Conservation (phyloP, 768 basidiomycete genomes). For the Boletus reticulatus region DNA sequence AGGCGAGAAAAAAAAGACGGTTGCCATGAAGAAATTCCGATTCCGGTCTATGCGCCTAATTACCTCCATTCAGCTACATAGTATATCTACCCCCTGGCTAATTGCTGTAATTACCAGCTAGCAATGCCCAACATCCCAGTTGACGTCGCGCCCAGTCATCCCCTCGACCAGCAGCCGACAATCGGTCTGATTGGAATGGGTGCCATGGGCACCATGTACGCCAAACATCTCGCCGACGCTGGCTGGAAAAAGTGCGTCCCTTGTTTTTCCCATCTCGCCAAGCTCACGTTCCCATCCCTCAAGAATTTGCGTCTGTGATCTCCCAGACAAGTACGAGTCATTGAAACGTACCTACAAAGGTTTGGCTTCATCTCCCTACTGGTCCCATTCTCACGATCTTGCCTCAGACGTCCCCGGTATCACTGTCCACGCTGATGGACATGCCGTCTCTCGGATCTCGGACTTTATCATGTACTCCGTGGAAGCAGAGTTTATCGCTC, state of each 20-base stretch:
- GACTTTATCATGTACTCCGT: conserved; percentile 96
- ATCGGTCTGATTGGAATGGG: conserved; percentile 98
- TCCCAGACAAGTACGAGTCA: conserved; percentile 66
- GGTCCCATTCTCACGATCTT: conserved; percentile 11
- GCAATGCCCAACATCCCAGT: not conserved
- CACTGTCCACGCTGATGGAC: conserved; percentile 72
- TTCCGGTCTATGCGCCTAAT: too few relatives aligned
- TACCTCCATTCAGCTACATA: too few relatives aligned
- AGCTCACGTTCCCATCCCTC: not conserved
- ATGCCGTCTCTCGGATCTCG: conserved; percentile 81
- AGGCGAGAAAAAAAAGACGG: too few relatives aligned
- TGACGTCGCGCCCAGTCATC: conserved; percentile 33
- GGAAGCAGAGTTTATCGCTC: conserved; percentile 83
- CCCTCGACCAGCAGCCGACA: conserved; percentile 57
- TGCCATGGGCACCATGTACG: conserved; percentile 96
- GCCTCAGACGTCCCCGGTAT: conserved; percentile 56
- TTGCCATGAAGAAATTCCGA: too few relatives aligned
- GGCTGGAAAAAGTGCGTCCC: conserved; percentile 76
- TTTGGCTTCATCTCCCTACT: conserved; percentile 39
- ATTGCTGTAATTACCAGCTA: too few relatives aligned
- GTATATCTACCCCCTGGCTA: too few relatives aligned
- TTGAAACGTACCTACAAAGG: conserved; percentile 62
- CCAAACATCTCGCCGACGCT: conserved; percentile 69
- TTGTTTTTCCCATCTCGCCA: not conserved
- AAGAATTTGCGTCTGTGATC: conserved; percentile 90